These are phyloP conservation scores for Eimeria mitis DNA, from an alignment of 169 alveolate genomes.

Conservation along the genomic window DNA sequence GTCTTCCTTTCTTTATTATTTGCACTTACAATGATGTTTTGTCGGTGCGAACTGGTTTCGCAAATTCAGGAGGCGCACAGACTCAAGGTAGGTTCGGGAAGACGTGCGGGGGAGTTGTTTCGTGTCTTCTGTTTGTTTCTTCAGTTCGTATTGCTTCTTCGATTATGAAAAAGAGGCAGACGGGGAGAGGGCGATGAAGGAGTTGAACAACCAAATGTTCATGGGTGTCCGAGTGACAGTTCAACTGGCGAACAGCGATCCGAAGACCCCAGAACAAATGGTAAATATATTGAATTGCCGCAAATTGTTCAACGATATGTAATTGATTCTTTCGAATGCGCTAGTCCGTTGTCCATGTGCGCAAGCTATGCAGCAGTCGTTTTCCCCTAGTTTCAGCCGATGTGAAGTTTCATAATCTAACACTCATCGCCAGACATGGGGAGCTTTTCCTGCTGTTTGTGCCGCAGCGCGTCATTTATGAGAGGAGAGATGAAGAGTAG, in stretches of 20 bases:
- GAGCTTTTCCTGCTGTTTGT: background rate
- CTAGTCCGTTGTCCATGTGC: background rate
- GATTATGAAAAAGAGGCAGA: conserved; percentile 43
- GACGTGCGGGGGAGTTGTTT: background rate
- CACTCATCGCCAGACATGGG: too few species aligned
- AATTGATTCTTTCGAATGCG: background rate
- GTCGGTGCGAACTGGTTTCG: background rate
- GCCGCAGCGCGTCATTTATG: conserved; percentile 60
- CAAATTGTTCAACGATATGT: background rate
- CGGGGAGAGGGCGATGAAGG: conserved; percentile 70
- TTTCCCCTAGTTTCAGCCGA: background rate
- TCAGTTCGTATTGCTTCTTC: conserved; percentile 40
- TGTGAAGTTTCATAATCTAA: too few species aligned
- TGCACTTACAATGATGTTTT: background rate
- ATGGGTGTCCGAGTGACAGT: conserved; percentile 70
- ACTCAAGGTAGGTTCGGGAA: background rate
- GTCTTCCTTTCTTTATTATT: background rate
- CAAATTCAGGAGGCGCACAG: background rate
- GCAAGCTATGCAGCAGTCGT: background rate
- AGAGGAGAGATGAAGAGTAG: conserved; percentile 54
- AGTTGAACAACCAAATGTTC: conserved; percentile 50
- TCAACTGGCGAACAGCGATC: conserved; percentile 66
- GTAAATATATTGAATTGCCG: background rate
- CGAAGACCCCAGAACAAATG: conserved; percentile 72
- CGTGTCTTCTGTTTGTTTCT: background rate